These are phyloP conservation scores for Saitozyma sp. DNA, from an alignment of 768 basidiomycete species.

Conservation along the genomic window DNA sequence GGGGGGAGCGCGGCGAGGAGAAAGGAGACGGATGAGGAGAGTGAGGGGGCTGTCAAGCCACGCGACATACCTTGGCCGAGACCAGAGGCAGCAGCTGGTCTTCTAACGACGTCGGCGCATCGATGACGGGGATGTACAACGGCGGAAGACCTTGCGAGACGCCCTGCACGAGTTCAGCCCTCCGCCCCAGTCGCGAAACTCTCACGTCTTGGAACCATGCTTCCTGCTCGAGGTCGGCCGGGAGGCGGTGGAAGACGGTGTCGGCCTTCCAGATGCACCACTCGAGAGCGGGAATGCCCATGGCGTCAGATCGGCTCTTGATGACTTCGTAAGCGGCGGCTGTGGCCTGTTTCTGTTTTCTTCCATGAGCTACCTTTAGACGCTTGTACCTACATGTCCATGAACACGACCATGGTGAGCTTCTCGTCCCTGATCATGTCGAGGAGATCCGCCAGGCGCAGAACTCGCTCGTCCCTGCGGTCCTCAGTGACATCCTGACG, in stretches of 20 bases:
- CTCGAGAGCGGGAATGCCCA: background rate
- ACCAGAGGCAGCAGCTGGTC: no score
- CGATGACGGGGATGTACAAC: slow-evolving; percentile 7
- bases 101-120: background rate
- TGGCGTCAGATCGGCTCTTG: background rate
- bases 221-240: background rate
- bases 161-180: background rate
- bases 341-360: background rate
- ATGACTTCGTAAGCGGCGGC: background rate
- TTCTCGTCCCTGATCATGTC: background rate
- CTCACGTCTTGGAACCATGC: background rate
- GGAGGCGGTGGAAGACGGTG: background rate
- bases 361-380: background rate
- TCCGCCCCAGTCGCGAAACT: background rate
- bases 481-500: background rate
- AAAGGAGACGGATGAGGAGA: background rate
- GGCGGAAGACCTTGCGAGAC: background rate
- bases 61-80: no score
- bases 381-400: slow-evolving; percentile 3
- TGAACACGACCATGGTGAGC: slow-evolving; percentile 3
- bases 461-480: slow-evolving; percentile 1
- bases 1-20: background rate
- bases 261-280: slow-evolving; percentile 10
- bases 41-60: background rate
- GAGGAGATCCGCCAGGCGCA: background rate